phyloP scores from a whole-genome alignment of 768 basidiomycete species.

The Suillus sp. region DNA sequence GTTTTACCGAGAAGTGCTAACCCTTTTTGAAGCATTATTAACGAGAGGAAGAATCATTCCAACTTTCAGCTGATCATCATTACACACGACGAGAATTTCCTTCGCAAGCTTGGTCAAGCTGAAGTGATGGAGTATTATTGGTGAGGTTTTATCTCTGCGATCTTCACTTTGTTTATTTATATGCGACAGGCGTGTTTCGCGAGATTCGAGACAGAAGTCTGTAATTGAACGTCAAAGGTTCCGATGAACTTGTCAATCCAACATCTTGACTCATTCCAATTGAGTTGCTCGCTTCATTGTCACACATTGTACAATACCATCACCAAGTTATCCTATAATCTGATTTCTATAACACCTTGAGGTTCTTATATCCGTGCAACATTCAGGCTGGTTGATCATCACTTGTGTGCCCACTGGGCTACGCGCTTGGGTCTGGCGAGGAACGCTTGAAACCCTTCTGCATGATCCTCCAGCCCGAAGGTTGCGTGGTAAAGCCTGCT shows the following conservation, averaged over 20 bases:
- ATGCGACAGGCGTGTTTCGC: constrained; percentile 72
- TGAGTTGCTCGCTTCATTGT: neutral
- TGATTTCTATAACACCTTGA: neutral
- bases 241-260: constrained; percentile 39
- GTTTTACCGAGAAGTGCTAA: constrained; percentile 7
- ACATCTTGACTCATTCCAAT: neutral
- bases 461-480: constrained; percentile 51
- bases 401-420: constrained; percentile 45
- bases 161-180: neutral
- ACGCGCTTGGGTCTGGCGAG: constrained; percentile 44
- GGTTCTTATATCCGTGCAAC: neutral
- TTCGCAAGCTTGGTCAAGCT: constrained; percentile 84
- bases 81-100: constrained; percentile 96
- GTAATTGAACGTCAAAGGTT: constrained; percentile 72
- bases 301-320: constrained; percentile 9
- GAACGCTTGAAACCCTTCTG: constrained; percentile 52
- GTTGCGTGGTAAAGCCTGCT: constrained; percentile 51
- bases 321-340: neutral
- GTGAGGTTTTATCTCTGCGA: constrained; percentile 43
- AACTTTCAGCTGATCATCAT: constrained; percentile 98
- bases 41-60: constrained; percentile 83
- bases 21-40: constrained; percentile 72
- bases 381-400: neutral
- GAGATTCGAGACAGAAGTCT: constrained; percentile 73
- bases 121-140: constrained; percentile 97